Conservation (phyloP, 441 rosid species). For the Francoa sonchifolia region DNA sequence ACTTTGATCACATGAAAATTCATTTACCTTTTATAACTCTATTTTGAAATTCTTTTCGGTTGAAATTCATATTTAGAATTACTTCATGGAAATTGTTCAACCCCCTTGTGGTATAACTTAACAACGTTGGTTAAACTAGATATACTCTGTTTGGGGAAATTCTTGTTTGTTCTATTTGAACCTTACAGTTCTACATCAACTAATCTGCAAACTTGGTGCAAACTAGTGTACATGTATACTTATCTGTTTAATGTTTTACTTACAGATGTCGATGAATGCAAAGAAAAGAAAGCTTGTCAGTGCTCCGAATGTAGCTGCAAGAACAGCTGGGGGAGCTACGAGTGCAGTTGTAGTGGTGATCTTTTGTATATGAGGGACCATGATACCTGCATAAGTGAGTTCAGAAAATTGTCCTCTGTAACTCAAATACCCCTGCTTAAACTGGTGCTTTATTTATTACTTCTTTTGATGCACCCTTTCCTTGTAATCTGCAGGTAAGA, state of each 20-base stretch:
- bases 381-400: conserved; percentile 91
- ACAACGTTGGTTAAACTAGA: too few species aligned
- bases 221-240: background rate
- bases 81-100: too few species aligned
- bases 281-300: conserved; percentile 80
- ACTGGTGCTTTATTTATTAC: conserved; percentile 2
- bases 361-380: conserved; percentile 89
- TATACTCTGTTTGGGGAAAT: too few species aligned
- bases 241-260: conserved; percentile 2
- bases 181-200: too few species aligned
- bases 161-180: too few species aligned
- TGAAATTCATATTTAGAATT: too few species aligned
- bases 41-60: too few species aligned
- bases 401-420: background rate
- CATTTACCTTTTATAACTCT: too few species aligned
- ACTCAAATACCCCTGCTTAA: background rate
- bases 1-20: too few species aligned
- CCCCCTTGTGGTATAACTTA: too few species aligned
- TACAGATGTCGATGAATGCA: conserved; percentile 84
- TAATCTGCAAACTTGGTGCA: too few species aligned
- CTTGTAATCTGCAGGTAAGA: conserved; percentile 43
- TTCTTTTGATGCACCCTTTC: conserved; percentile 11
- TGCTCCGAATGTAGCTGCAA: conserved; percentile 88
- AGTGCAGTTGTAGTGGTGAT: conserved; percentile 76
- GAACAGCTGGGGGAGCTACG: conserved; percentile 94